Evolutionary conservation across 1,284 basidiomycete genomes (phyloP).

Genomic region (Austroboletus novae-zelandiae): DNA sequence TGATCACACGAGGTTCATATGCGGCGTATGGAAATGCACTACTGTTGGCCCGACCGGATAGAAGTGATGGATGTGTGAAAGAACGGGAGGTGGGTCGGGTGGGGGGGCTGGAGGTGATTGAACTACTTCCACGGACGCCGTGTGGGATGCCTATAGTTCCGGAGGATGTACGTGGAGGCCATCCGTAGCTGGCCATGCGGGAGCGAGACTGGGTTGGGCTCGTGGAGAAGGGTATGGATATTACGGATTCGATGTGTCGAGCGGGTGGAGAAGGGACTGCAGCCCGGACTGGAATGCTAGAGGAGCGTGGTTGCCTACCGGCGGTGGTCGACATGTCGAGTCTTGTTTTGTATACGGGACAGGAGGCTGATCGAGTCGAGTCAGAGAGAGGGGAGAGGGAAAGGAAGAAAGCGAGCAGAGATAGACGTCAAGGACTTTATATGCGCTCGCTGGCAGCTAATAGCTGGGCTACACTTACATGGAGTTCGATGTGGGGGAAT

Average conservation of each 20-base stretch:
- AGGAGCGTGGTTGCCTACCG: constrained; percentile 50
- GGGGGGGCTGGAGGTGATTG: constrained; percentile 37
- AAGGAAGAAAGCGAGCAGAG: constrained; percentile 5
- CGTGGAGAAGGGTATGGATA: constrained; percentile 55
- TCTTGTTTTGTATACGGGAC: background rate
- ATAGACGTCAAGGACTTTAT: constrained; percentile 16
- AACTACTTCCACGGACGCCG: constrained; percentile 34
- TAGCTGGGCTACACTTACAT: background rate
- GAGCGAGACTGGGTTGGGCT: constrained; percentile 35
- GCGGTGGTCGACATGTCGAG: constrained; percentile 40
- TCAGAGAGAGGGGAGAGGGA: background rate
- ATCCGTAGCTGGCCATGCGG: constrained; percentile 34
- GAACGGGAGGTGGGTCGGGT: constrained; percentile 39
- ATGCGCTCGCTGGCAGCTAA: constrained; percentile 5
- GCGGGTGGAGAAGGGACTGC: constrained; percentile 44
- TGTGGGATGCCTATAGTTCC: constrained; percentile 34
- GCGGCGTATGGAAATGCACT: constrained; percentile 27
- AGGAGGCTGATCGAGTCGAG: background rate
- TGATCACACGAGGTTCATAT: constrained; percentile 67
- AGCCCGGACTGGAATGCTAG: constrained; percentile 59
- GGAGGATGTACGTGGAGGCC: constrained; percentile 29
- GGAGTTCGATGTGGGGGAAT: constrained; percentile 12
- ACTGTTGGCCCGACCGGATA: constrained; percentile 23
- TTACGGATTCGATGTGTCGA: constrained; percentile 59
- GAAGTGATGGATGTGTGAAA: constrained; percentile 25